phyloP scores from a whole-genome alignment of 371 early-diverging fungal genomes.

The Blakeslea trispora region DNA sequence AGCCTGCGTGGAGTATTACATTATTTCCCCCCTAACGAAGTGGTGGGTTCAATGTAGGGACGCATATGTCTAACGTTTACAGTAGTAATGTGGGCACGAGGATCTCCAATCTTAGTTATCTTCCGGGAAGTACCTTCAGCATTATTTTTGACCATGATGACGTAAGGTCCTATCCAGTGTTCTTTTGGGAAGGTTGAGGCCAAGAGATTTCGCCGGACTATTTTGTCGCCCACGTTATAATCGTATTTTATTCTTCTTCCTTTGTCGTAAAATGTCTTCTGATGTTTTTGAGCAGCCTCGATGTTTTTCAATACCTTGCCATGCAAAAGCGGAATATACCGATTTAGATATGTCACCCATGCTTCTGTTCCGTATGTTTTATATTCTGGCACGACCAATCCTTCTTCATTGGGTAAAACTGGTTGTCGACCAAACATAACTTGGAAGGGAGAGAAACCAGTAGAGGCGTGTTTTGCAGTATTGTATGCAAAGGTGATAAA shows the following conservation, averaged over 20 bases:
- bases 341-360: slow-evolving; percentile 20
- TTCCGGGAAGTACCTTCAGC: background rate
- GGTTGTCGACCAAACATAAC: slow-evolving; percentile 19
- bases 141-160: background rate
- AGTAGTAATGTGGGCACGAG: background rate
- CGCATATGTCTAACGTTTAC: slow-evolving; percentile 1
- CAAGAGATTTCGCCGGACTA: background rate
- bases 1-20: too few relatives aligned
- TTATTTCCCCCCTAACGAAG: too few relatives aligned
- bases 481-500: slow-evolving; percentile 23
- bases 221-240: slow-evolving; percentile 1
- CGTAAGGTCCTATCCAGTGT: slow-evolving; percentile 5
- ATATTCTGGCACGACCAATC: too few relatives aligned
- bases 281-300: slow-evolving; percentile 16
- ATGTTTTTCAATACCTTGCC: slow-evolving; percentile 9
- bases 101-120: background rate
- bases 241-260: background rate
- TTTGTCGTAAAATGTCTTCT: slow-evolving; percentile 9
- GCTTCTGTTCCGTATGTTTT: too few relatives aligned
- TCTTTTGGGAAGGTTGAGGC: slow-evolving; percentile 1
- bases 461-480: slow-evolving; percentile 16
- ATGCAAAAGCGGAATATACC: slow-evolving; percentile 13
- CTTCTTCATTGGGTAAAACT: background rate
- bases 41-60: too few relatives aligned
- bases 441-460: slow-evolving; percentile 15